Evolutionary conservation across 495 filamentous ascomycete species (phyloP).

Genomic region (Aspergillus panamensis): DNA sequence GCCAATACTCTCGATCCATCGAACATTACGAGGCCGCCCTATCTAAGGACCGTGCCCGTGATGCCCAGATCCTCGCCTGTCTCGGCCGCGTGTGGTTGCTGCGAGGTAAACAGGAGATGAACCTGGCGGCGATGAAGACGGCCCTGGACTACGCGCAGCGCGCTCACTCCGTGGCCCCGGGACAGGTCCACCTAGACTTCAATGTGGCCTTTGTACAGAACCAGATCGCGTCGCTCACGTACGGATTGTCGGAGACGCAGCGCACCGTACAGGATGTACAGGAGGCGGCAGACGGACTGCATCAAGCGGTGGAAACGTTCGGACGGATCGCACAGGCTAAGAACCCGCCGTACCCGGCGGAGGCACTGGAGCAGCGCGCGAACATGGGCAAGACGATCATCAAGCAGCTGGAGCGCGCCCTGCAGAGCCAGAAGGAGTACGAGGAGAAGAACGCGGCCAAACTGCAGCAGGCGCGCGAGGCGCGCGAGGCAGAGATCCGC

Average conservation of each 20-base stretch:
- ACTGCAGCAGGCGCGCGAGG: constrained; percentile 67
- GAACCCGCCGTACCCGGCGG: constrained; percentile 84
- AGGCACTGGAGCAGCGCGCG: constrained; percentile 88
- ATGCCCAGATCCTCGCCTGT: constrained; percentile 81
- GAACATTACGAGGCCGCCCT: constrained; percentile 91
- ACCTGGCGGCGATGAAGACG: constrained; percentile 73
- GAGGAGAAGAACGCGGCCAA: constrained; percentile 89
- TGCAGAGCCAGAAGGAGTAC: constrained; percentile 82
- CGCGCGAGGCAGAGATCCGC: constrained; percentile 71
- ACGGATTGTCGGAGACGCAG: constrained; percentile 68
- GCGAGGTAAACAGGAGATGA: constrained; percentile 78
- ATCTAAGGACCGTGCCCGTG: constrained; percentile 71
- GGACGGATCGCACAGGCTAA: constrained; percentile 75
- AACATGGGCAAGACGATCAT: constrained; percentile 96
- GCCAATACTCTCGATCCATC: constrained; percentile 83
- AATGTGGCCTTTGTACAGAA: constrained; percentile 98
- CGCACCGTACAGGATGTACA: constrained; percentile 75
- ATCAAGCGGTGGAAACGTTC: constrained; percentile 79
- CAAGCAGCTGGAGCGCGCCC: constrained; percentile 79
- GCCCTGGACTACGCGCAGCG: constrained; percentile 85
- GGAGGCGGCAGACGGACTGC: constrained; percentile 76
- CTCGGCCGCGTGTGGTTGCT: constrained; percentile 92
- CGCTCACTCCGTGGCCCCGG: constrained; percentile 72
- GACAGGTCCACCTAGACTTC: constrained; percentile 88
- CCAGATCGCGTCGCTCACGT: constrained; percentile 79